Evolutionary conservation across 2,329 filamentous ascomycete genomes (phyloP), one percentile per base, ranked within the genome.

Genomic region (Aspergillus phoenicis): DNA sequence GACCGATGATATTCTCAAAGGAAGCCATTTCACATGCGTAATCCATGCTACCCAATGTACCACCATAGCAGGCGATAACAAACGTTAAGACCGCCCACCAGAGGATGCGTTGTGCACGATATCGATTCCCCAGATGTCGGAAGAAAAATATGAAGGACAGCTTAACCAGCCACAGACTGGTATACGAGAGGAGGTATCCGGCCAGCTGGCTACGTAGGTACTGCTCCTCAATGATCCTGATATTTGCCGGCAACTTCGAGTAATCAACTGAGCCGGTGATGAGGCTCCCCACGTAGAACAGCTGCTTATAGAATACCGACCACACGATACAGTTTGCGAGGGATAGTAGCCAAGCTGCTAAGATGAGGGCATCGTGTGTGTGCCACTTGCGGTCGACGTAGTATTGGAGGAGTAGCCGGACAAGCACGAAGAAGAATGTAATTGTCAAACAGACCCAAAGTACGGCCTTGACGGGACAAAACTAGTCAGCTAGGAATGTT

Each of bases 91-190:
- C 58, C 15, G 8, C 36, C 52, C 58, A 60, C 52, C 52, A 60
- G 33, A 60, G 38, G 26, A 57, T 49, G 11, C 43, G 38, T n/a
- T 60, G 58, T 8, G 45, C 8, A 5, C 53, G 53, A 39, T 48
- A 60, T 8, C 45, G 52, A n/a, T 60, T 51, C 1, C 52, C 58
- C 11, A 60, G 20, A 6, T 41, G 43, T 5, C 48, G 47, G n/a
- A 60, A 52, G 36, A 60, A 60, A 8, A 60, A 60, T 10, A 57
- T 15, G 15, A 60, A 61, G 22, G 53, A 61, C 5, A 57, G 38
- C 13, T 61, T 57, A 24, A 58, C 26, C 17, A 20, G n/a, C 53
- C 59, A 57, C 10, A 61, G 22, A n/a, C 48, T 47, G 2, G 20
- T 8, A n/a, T 43, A 57, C 3, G 43, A 43, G 2, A 60, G 24